Evolutionary conservation across 2,329 filamentous ascomycete genomes (phyloP), one percentile per base, ranked within the genome.

Genomic region (Aspergillus proliferans): DNA sequence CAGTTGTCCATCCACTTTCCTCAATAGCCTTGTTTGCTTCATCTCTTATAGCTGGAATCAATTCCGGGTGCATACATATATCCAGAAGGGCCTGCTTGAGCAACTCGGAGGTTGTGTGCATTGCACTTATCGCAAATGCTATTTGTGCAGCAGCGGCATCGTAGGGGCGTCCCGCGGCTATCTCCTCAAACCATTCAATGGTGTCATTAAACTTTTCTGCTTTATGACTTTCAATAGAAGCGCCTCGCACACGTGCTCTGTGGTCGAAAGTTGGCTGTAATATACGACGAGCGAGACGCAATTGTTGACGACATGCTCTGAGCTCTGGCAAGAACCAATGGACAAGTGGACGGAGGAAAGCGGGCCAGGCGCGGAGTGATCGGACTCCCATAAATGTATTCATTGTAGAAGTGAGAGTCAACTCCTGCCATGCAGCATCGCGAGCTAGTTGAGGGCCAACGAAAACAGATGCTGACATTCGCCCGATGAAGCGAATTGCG

Each of bases 251-350:
- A 4, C 22, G 43, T 10, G 45, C 38, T 21, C 53, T 50, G n/a
- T 51, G 43, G 15, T 51, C 48, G 6, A 55, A 44, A 5, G 52
- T 24, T 33, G 57, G 54, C 6, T 50, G 40, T 19, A 66, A 60
- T 22, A 76, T 55, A 19, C 54, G 54, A n/a, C 59, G 63, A 2
- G 70, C 67, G 39, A 69, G 64, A 4, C 61, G 54, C 4, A 74
- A 59, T 19, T 70, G 61, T 12, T 52, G 40, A 6, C 70, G 64
- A 12, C 71, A 53, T 6, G 59, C 61, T 22, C 52, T 54, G 21
- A 67, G 67, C 41, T 68, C 60, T 1, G 73, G 72, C 4, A 74
- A 51, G 40, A 73, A 59, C 55, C 70, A 65, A 49, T 74, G 68
- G 1, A 66, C 67, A 1, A 76, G 21, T 0, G 63, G 67, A 0